Base-by-base conservation (phyloP, 371 early-diverging fungal genomes). In the Nematocida major region DNA sequence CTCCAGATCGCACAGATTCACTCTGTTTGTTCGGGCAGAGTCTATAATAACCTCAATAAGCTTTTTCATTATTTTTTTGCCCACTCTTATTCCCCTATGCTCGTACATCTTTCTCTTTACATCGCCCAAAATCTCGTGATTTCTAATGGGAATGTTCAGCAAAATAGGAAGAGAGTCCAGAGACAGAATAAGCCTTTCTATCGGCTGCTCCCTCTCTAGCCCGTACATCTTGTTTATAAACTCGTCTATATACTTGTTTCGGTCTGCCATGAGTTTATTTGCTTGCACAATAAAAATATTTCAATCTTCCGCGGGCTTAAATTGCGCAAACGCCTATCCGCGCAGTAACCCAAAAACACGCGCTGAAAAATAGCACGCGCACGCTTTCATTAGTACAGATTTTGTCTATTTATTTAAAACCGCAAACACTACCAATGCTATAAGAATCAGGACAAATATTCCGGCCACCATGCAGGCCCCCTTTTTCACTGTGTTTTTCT, bases 11-110 rank as follows among this genome's bases (percentile, higher is more conserved):
- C 30, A 26, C 26, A 34, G 20, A 34, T 48, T 20, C 26, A 73
- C 54, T 26, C 45, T 73, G 28, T 73, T 63, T 18, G 20, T 51
- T 22, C 42, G 51, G 11, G 28, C 26, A 1, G 62, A 18, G 28
- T 50, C 24, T 11, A 73, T 38, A 24, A 73, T 73, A 36, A 61
- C 63, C 54, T 73, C 76, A 45, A 73, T 22, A 18, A 73, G n/a
- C 32, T 36, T 62, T 32, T 61, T 61, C 62, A 73, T 61, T 50
- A 61, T 67, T n/a, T 34, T 38, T 36, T 61, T 62, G 11, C n/a
- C 63, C 13, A 73, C 59, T 3, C 54, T 18, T 32, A 59, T 50
- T 13, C 51, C 42, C 39, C 49, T 51, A 28, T 73, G 45, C 20
- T 51, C 65, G 38, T 28, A 34, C 40, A 73, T 50, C 53, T 73